Evolutionary conservation across 2,329 filamentous ascomycete species (phyloP), one percentile per base, ranked within the genome.

Genomic region (Coniosporium uncinatum): DNA sequence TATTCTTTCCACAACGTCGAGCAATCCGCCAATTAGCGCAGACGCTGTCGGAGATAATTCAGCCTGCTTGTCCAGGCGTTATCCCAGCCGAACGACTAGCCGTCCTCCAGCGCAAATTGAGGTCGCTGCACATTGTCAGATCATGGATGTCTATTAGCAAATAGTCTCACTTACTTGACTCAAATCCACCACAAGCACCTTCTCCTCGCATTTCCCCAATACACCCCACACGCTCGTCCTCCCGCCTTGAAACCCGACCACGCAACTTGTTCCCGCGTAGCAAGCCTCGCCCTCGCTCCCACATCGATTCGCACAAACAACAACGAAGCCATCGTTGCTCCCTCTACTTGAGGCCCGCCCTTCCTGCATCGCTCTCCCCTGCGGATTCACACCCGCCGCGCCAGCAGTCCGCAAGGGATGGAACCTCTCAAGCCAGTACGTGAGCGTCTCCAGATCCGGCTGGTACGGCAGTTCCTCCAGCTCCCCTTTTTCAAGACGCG

Each of bases 191-290:
- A 89, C 68, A 4, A 90, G 60, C 1, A 88, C 62, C 3, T 78
- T 77, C 51, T 85, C 80, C 41, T 84, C 78, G 1, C 76, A 78
- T n/a, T 85, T 81, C 0, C 85, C 84, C 3, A 88, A 64, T 0
- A 87, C 63, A 0, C 85, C 84, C 41, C 83, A 88, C 0, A 89
- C 71, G 37, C 64, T 79, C 8, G 88, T 79, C 34, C 80, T 76
- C 0, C 83, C 85, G 4, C 69, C 61, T 8, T 17, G 22, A 16
- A 91, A 76, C 3, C 80, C 79, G 22, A 90, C 59, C 0, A 90
- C 81, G 0, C 81, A 75, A 45, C 82, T 88, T 0, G 83, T 88
- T 0, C 87, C 87, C 0, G 85, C 81, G 58, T 88, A 93, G 1
- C 78, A 72, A 1, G 72, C 80, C 0, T 79, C 73, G 4, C 70